Conservation (phyloP, 2,329 filamentous ascomycete genomes). For the Fusarium albidum region DNA sequence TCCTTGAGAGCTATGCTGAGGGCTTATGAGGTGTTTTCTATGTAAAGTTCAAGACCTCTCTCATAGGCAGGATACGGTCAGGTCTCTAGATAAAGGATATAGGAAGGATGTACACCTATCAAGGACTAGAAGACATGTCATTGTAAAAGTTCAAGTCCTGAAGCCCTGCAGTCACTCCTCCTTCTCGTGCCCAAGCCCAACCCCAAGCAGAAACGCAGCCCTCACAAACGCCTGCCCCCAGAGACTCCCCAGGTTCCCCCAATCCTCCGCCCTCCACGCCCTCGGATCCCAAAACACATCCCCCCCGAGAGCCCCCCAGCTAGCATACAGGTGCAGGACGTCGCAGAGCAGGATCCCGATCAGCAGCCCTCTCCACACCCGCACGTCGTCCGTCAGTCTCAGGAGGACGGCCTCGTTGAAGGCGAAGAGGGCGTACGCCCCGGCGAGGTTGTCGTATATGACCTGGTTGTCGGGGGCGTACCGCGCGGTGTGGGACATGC, state of each 20-base stretch:
- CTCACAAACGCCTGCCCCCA: conserved; percentile 27
- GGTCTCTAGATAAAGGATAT: too few species aligned
- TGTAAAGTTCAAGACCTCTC: too few species aligned
- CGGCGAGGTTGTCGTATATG: conserved; percentile 29
- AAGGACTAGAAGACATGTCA: too few species aligned
- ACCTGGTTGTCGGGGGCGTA: conserved; percentile 29
- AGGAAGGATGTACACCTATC: too few species aligned
- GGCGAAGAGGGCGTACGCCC: conserved; percentile 27
- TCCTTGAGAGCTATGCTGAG: too few species aligned
- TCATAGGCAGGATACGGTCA: too few species aligned
- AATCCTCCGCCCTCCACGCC: conserved; percentile 30
- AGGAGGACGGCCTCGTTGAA: conserved; percentile 29
- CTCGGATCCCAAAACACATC: conserved; percentile 18
- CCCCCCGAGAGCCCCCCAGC: conserved; percentile 17
- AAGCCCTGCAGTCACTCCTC: too few species aligned
- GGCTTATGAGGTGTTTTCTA: too few species aligned
- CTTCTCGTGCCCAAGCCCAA: conserved; percentile 18
- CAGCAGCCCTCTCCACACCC: conserved; percentile 14
- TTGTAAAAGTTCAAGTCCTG: too few species aligned
- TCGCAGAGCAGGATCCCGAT: conserved; percentile 26
- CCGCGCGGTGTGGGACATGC: conserved; percentile 15
- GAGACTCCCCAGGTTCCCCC: conserved; percentile 27
- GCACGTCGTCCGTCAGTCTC: conserved; percentile 17
- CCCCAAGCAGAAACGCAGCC: conserved; percentile 23
- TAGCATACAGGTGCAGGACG: conserved; percentile 22